Percentiles rank a stretch among this genome's conserved stretches.
Evolutionary conservation across 2,329 filamentous ascomycete genomes (phyloP).

Genomic region (Pseudonectria foliicola): DNA sequence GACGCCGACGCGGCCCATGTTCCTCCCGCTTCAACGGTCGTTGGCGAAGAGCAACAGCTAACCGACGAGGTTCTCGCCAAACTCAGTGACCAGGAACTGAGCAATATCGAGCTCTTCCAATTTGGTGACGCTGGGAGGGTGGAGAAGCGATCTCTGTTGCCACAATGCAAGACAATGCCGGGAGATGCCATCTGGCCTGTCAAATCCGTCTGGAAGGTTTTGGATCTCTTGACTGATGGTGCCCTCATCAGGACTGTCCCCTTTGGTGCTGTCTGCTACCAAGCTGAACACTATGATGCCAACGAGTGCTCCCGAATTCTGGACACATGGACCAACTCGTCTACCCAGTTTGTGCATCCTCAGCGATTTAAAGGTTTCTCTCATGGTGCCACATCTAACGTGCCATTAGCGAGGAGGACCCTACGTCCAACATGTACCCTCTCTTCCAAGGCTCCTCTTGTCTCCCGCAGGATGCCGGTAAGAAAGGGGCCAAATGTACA

Average conservation of each 20-base stretch:
- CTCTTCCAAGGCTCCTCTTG: conserved; percentile 33
- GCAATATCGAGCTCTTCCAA: conserved; percentile 23
- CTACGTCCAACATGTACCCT: conserved; percentile 32
- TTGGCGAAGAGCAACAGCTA: too few species aligned
- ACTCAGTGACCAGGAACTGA: conserved; percentile 20
- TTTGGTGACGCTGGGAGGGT: conserved; percentile 20
- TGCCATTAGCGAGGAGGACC: conserved; percentile 24
- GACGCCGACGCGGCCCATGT: too few species aligned
- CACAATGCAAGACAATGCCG: conserved; percentile 25
- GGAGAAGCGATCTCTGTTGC: conserved; percentile 10
- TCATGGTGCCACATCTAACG: conserved; percentile 1
- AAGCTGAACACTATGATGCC: conserved; percentile 20
- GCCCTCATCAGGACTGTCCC: conserved; percentile 25
- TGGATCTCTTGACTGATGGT: conserved; percentile 25
- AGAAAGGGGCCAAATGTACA: conserved; percentile 22
- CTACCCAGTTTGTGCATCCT: conserved; percentile 9
- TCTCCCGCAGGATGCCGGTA: conserved; percentile 19
- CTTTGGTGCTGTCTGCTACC: conserved; percentile 24
- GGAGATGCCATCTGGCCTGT: conserved; percentile 24
- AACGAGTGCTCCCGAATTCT: conserved; percentile 20
- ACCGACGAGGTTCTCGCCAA: conserved; percentile 25
- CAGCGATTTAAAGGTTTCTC: background rate
- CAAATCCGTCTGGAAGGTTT: conserved; percentile 21
- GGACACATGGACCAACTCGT: conserved; percentile 18
- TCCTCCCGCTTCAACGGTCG: too few species aligned